Evolutionary conservation across 306 rosid genomes (phyloP).

Genomic region (Adenanthera pavonina): DNA sequence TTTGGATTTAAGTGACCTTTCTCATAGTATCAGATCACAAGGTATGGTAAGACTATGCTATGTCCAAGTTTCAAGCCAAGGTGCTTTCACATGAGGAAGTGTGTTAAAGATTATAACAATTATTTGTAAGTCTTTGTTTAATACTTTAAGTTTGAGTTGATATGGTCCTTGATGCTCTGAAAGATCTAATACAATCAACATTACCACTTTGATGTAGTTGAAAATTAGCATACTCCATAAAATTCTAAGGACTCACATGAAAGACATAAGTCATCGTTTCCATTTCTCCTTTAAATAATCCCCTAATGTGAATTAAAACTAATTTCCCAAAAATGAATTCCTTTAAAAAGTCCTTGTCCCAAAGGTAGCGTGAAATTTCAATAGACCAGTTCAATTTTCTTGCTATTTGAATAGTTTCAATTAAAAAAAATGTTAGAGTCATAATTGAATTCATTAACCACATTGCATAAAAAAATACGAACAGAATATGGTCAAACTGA

Average conservation of each 20-base stretch:
- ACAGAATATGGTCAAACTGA: background rate
- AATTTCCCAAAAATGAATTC: background rate
- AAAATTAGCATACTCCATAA: background rate
- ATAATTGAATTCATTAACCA: background rate
- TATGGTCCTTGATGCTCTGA: background rate
- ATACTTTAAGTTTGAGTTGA: background rate
- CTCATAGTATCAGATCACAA: background rate
- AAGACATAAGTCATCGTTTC: background rate
- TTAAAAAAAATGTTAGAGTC: background rate
- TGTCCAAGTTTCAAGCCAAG: background rate
- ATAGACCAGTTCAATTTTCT: conserved; percentile 1
- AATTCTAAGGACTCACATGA: background rate
- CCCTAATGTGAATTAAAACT: background rate
- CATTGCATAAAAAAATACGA: conserved; percentile 10
- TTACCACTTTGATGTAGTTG: background rate
- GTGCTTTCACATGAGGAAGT: background rate
- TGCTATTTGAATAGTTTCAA: background rate
- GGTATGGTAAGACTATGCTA: background rate
- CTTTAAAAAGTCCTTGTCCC: conserved; percentile 15
- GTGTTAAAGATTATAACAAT: background rate
- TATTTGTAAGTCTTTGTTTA: background rate
- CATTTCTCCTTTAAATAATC: conserved; percentile 16
- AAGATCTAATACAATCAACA: background rate
- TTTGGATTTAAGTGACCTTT: background rate
- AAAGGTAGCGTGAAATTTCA: conserved; percentile 5